These are phyloP conservation scores for Mucor circinelloides DNA, from an alignment of 371 early-diverging fungal species.

Conservation along the genomic window DNA sequence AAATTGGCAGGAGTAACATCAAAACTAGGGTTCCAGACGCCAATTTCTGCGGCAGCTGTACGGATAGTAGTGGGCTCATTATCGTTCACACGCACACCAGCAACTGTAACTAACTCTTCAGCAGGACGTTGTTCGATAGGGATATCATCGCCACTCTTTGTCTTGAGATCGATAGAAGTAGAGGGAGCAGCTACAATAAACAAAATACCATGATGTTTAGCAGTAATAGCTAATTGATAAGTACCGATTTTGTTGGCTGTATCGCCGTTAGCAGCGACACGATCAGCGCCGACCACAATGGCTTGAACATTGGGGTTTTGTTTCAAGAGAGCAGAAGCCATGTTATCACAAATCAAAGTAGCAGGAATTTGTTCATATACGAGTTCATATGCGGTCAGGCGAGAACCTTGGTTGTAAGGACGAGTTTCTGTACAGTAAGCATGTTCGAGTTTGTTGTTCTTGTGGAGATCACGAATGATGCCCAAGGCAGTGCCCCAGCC, in stretches of 20 bases:
- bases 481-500: constrained; percentile 90
- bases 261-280: constrained; percentile 96
- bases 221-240: constrained; percentile 92
- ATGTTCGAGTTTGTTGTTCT: constrained; percentile 61
- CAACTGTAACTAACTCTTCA: constrained; percentile 75
- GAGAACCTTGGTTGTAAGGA: constrained; percentile 96
- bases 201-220: constrained; percentile 80
- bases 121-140: constrained; percentile 86
- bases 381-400: constrained; percentile 94
- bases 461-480: constrained; percentile 83
- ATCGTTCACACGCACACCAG: constrained; percentile 62
- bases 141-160: constrained; percentile 73
- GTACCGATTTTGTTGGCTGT: constrained; percentile 99
- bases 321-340: constrained; percentile 83
- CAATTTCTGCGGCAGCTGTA: constrained; percentile 83
- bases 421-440: constrained; percentile 96
- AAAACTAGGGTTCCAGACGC: constrained; percentile 96
- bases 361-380: constrained; percentile 90
- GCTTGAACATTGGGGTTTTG: constrained; percentile 66
- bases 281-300: constrained; percentile 95
- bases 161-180: constrained; percentile 86
- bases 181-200: constrained; percentile 96
- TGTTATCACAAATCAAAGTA: constrained; percentile 90
- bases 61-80: constrained; percentile 59
- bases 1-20: constrained; percentile 91